Evolutionary conservation across 345 rosid species (phyloP).

Genomic region (Camelina laxa): DNA sequence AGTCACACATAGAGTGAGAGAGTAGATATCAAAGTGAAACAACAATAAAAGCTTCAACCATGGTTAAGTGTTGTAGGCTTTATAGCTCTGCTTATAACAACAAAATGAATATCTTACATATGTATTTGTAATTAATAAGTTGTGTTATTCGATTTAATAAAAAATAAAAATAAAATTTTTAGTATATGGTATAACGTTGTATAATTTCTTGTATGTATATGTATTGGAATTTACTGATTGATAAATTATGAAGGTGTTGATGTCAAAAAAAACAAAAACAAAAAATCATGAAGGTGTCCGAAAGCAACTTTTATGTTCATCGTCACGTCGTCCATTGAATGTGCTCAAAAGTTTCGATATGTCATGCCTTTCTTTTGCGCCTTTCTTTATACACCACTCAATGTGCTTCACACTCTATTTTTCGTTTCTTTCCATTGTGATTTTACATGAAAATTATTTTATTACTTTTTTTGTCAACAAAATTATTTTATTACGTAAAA

Average conservation of each 20-base stretch:
- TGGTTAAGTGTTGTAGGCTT: neutral
- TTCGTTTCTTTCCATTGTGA: neutral
- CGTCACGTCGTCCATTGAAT: conserved; percentile 32
- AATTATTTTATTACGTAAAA: neutral
- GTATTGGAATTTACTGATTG: neutral
- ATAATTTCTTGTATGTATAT: neutral
- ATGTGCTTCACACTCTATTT: conserved; percentile 26
- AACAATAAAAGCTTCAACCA: neutral
- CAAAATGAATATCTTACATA: neutral
- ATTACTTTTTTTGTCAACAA: too few species aligned
- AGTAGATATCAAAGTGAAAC: conserved; percentile 15
- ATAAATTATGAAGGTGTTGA: neutral
- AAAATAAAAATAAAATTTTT: too few species aligned
- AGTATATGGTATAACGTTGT: neutral
- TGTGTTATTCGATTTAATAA: neutral
- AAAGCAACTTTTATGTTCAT: conserved; percentile 27
- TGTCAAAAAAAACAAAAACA: too few species aligned
- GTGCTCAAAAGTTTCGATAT: conserved; percentile 10
- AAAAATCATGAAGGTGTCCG: neutral
- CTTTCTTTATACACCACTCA: conserved; percentile 22
- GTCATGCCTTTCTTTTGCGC: conserved; percentile 7
- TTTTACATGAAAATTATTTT: neutral
- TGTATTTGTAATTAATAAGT: neutral
- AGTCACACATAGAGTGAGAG: neutral
- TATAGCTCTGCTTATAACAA: neutral